Evolutionary conservation across 768 basidiomycete genomes (phyloP), one percentile per base, ranked within the genome.

Genomic region (Calocera cornea): DNA sequence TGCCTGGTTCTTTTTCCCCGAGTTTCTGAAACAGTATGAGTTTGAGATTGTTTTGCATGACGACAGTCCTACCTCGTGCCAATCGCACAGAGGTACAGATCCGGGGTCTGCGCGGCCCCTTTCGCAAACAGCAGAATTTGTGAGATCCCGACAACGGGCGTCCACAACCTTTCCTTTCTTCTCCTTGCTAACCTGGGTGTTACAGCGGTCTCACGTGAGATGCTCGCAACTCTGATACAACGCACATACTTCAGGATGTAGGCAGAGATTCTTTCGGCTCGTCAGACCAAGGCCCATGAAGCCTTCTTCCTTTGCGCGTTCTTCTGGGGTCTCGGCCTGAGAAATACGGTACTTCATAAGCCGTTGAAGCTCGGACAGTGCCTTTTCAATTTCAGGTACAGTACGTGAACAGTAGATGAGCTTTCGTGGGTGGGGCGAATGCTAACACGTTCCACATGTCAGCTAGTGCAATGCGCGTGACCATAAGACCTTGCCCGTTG

Each of bases 341-440:
- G 81, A 78, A 71, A 86, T 82, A 44, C 97, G 87, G 77, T 98
- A 98, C 29, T 85, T 86, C 86, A 99, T 91, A 24, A 99, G 79
- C 64, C 95, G 81, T 75, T 97, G 97, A 75, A 99, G 78, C 78
- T 99, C 97, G 2, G 94, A 86, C 68, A 99, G 80, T 0, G 95
- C 97, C 76, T 99, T 99, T 77, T 99, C 97, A 70, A 99, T 99
- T 79, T 99, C 97, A 1, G 97, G 97, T 10, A 99, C 97, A 11
- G 97, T 99, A 73, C 97, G 94, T 11, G 97, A 98, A 77, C 97
- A 99, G 77, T 99, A 99, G 69, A 99, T 88, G 68, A 99, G 86
- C 76, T 98, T 98, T 69, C 97, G 84, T 69, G 87, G 87, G 7
- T 88, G 89, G 24, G 93, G 90, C 76, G 93, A 90, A 78, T 92